phyloP scores from a whole-genome alignment of 176 grass and related monocot species.

The Eragrostis nindensis region DNA sequence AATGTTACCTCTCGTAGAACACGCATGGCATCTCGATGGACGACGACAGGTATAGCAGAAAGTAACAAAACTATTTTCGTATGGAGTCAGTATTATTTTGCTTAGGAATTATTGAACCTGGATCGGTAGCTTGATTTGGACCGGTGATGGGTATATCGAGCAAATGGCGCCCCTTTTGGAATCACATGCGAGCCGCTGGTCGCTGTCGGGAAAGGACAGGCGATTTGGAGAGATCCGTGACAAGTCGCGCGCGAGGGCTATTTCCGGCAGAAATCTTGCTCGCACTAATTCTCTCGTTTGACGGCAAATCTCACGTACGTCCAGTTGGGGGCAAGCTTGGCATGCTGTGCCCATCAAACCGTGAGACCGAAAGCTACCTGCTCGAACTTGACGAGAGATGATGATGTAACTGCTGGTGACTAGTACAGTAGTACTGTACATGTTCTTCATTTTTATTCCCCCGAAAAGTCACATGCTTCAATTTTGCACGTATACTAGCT shows the following conservation, averaged over 20 bases:
- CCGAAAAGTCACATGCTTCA: too few relatives aligned
- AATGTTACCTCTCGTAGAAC: too few relatives aligned
- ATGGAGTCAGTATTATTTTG: not conserved
- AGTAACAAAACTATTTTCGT: too few relatives aligned
- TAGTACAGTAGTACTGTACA: too few relatives aligned
- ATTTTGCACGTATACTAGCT: too few relatives aligned
- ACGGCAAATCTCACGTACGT: slow-evolving; percentile 10
- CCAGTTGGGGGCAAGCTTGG: not conserved
- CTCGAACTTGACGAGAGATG: not conserved
- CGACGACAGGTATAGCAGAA: too few relatives aligned
- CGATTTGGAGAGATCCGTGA: slow-evolving; percentile 3
- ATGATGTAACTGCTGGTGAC: not conserved
- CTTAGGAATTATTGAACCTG: not conserved
- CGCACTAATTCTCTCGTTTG: not conserved
- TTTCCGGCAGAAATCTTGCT: not conserved
- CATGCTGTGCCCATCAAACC: not conserved
- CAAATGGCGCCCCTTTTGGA: slow-evolving; percentile 14
- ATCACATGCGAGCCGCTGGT: slow-evolving; percentile 32
- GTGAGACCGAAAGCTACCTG: slow-evolving; percentile 12
- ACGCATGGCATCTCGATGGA: too few relatives aligned
- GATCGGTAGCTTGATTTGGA: not conserved
- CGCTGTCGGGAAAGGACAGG: slow-evolving; percentile 7
- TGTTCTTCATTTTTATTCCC: not conserved
- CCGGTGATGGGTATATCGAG: not conserved
- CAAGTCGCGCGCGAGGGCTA: not conserved